Conservation (phyloP, 2,329 filamentous ascomycete genomes). For the Chrysosporium queenslandicum region DNA sequence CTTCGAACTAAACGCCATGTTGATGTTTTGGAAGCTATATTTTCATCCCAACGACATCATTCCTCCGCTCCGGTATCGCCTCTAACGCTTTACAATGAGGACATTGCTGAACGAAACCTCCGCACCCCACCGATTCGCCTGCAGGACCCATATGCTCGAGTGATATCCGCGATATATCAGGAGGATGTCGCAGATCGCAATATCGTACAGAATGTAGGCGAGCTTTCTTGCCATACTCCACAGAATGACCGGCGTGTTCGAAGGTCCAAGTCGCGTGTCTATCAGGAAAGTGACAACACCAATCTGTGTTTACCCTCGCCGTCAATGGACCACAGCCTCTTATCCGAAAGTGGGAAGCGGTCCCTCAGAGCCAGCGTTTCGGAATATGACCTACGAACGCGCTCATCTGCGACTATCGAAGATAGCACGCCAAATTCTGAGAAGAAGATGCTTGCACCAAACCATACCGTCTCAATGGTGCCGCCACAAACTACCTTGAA, state of each 20-base stretch:
- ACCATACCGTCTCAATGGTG: background rate
- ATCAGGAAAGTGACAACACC: constrained; percentile 12
- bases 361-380: constrained; percentile 16
- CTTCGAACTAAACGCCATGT: constrained; percentile 28
- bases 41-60: constrained; percentile 27
- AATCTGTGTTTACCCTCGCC: constrained; percentile 2
- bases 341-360: background rate
- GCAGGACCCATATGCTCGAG: constrained; percentile 22
- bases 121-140: background rate
- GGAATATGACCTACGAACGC: constrained; percentile 20
- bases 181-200: constrained; percentile 37
- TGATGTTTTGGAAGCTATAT: constrained; percentile 34
- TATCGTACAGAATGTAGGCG: constrained; percentile 23
- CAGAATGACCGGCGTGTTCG: background rate
- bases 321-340: background rate
- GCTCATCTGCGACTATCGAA: background rate
- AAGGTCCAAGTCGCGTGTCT: background rate
- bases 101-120: constrained; percentile 35
- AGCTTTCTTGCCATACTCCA: background rate
- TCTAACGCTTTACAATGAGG: constrained; percentile 33
- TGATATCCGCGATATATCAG: constrained; percentile 31
- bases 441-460: background rate
- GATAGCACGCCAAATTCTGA: background rate
- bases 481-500: background rate
- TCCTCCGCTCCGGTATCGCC: constrained; percentile 24